A percentile compares a stretch with the other conserved stretches of the same genome.
Conservation (phyloP, 2,329 filamentous ascomycete species). For the Colletotrichum filicis region DNA sequence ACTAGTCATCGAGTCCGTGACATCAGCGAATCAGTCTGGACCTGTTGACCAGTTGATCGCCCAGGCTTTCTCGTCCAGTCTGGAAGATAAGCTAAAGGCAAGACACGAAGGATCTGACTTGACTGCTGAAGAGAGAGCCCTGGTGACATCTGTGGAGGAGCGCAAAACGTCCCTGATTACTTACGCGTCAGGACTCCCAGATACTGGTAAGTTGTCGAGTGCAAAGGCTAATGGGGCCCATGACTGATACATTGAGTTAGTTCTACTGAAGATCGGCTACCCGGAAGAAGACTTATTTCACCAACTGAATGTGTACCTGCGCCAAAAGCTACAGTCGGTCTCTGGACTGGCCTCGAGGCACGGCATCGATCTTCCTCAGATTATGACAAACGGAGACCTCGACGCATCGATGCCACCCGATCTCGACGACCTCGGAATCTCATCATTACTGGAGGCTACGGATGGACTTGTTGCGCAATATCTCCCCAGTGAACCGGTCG, state of each 20-base stretch:
- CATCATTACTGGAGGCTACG: slow-evolving; percentile 55
- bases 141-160: slow-evolving; percentile 46
- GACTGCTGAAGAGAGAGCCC: slow-evolving; percentile 47
- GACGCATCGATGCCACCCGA: slow-evolving; percentile 43
- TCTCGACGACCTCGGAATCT: slow-evolving; percentile 49
- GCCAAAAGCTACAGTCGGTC: slow-evolving; percentile 45
- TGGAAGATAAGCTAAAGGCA: slow-evolving; percentile 59
- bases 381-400: slow-evolving; percentile 42
- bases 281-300: slow-evolving; percentile 40
- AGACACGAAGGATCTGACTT: slow-evolving; percentile 45
- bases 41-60: slow-evolving; percentile 62
- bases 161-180: slow-evolving; percentile 46
- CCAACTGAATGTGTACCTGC: slow-evolving; percentile 46
- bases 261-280: slow-evolving; percentile 27
- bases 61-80: slow-evolving; percentile 65
- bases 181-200: slow-evolving; percentile 23
- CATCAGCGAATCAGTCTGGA: slow-evolving; percentile 58
- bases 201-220: slow-evolving; percentile 35
- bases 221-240: slow-evolving; percentile 40
- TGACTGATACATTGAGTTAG: slow-evolving; percentile 49
- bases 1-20: slow-evolving; percentile 62
- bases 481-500: slow-evolving; percentile 46
- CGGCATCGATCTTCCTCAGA: slow-evolving; percentile 47
- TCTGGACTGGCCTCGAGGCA: slow-evolving; percentile 48
- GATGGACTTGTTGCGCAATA: slow-evolving; percentile 53